Percentiles rank a stretch among this genome's conserved stretches.
Evolutionary conservation across 306 rosid species (phyloP).

Genomic region (Vigna reflexopilosa): DNA sequence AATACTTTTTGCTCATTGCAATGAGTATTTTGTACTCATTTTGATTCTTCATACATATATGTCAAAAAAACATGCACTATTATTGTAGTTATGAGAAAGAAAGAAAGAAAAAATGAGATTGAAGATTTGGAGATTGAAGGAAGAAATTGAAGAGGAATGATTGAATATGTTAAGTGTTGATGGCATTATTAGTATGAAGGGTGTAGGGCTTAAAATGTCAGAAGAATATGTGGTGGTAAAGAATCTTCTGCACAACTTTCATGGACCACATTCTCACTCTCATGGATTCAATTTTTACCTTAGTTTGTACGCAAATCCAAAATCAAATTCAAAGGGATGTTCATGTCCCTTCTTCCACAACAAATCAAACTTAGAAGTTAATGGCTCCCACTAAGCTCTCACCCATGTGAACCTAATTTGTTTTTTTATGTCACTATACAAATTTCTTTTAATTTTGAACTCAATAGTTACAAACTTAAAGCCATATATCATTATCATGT

Average conservation of each 20-base stretch:
- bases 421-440: not conserved
- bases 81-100: not conserved
- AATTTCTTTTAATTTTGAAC: too few species aligned
- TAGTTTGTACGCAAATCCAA: conserved; percentile 43
- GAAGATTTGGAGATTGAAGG: not conserved
- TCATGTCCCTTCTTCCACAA: conserved; percentile 52
- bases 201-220: conserved; percentile 28
- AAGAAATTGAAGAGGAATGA: not conserved
- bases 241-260: conserved; percentile 12
- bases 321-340: conserved; percentile 27
- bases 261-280: conserved; percentile 33
- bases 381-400: conserved; percentile 41
- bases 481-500: too few species aligned
- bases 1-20: too few species aligned
- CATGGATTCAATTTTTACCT: conserved; percentile 39
- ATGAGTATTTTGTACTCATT: too few species aligned
- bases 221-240: not conserved
- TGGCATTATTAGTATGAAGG: conserved; percentile 1
- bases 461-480: too few species aligned
- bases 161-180: not conserved
- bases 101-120: not conserved
- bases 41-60: too few species aligned
- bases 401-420: conserved; percentile 29
- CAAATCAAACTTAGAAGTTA: conserved; percentile 32
- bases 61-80: too few species aligned